Base-by-base conservation (phyloP, 805 yeast genomes). In the Wickerhamiella spandovensis region DNA sequence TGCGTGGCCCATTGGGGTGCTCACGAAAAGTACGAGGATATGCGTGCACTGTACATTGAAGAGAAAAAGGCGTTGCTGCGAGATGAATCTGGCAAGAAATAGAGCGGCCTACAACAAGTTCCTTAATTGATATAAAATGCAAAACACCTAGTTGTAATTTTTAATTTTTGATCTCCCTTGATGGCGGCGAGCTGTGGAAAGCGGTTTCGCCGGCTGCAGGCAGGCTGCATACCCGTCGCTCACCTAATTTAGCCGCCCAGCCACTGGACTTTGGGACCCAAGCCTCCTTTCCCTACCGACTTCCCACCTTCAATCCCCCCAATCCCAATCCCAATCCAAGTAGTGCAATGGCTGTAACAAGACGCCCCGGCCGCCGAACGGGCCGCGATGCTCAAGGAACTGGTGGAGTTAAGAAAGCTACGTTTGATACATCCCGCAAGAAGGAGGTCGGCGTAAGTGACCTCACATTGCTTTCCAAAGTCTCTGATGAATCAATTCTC, bases 381-480 rank as follows among this genome's bases (percentile, higher is more conserved):
- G 57, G 85, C 80, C 38, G 76, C 77, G 44, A 76, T 75, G 60
- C 73, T 77, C 56, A 69, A 73, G 54, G 64, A n/a, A 52, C 58
- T n/a, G 79, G 76, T 21, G 81, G 70, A 39, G 80, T 84, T 50
- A 79, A 84, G 63, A 90, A 90, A 71, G 97, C 97, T 13, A 83
- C 87, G 47, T 92, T 88, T 64, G 97, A 92, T 59, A 67, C 82
- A 32, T 71, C 79, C 49, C 88, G 88, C 70, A 86, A 86, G 74
- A 86, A 88, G 65, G 97, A 92, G 67, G 97, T 92, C n/a, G 99
- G 99, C 48, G 97, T 92, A 8, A 82, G 95, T 43, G 99, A 92
- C 67, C 72, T 92, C 61, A 92, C 99, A 0, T 70, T 92, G 48
- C 73, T 92, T 54, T 82, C 95, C 24, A 84, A 82, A 53, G 90